Conservation (phyloP, 164 flowering plant genomes). For the Buxus sempervirens region DNA sequence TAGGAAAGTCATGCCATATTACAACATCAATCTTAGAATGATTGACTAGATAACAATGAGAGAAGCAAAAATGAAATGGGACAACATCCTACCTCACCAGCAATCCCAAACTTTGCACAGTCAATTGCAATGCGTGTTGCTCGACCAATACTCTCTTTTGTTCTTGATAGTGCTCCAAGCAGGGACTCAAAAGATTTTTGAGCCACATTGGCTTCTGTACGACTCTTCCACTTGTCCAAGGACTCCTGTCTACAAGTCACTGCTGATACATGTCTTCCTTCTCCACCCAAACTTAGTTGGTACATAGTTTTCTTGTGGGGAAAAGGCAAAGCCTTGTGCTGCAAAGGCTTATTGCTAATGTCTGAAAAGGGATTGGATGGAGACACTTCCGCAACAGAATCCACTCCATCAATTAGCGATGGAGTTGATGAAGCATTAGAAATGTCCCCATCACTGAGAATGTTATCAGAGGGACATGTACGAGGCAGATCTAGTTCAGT, state of each 20-base stretch:
- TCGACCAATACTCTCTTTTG: slow-evolving; percentile 91
- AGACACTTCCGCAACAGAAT: slow-evolving; percentile 31
- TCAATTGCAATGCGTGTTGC: slow-evolving; percentile 92
- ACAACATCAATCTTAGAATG: not conserved
- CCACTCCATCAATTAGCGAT: slow-evolving; percentile 27
- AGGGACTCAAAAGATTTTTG: slow-evolving; percentile 56
- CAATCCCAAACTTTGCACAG: slow-evolving; percentile 78
- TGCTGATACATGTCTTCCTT: slow-evolving; percentile 26
- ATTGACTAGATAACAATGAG: not conserved
- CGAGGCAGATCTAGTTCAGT: slow-evolving; percentile 22
- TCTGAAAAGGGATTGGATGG: slow-evolving; percentile 35
- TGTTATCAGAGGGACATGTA: slow-evolving; percentile 23
- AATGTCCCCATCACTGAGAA: slow-evolving; percentile 28
- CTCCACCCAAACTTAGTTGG: slow-evolving; percentile 23
- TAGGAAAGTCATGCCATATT: not conserved
- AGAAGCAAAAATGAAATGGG: not conserved
- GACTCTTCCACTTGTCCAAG: slow-evolving; percentile 27
- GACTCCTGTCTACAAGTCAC: slow-evolving; percentile 25
- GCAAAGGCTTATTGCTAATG: slow-evolving; percentile 20
- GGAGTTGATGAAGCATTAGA: slow-evolving; percentile 30
- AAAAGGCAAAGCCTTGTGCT: too few relatives aligned
- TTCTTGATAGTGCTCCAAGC: slow-evolving; percentile 69
- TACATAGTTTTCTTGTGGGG: slow-evolving; percentile 15
- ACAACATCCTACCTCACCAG: slow-evolving; percentile 53
- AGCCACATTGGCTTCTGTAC: slow-evolving; percentile 47